Evolutionary conservation across 352 stramenopile genomes (phyloP), one percentile per base, ranked within the genome.

Genomic region (Phytophthora fragariaefolia): DNA sequence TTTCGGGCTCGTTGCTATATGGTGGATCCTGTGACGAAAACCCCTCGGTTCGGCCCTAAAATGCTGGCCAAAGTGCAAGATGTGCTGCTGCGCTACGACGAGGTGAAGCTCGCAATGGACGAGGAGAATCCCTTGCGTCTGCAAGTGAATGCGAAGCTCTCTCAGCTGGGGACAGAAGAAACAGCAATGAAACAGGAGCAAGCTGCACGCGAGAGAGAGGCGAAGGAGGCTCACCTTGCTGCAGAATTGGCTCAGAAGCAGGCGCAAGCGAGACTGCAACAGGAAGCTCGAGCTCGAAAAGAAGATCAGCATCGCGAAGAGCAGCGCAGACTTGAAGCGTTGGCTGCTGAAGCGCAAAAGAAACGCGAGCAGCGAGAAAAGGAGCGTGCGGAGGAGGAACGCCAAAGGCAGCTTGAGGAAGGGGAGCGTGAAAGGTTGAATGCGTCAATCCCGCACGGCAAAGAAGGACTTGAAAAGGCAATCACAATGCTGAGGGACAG

Each of bases 11-110:
- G 85, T 20, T 81, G 73, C 32, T 51, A 57, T 0, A 85, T 87
- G 73, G 66, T 92, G 30, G 87, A 96, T 40, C 85, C 85, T 1
- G 69, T 94, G 46, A 92, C 87, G 45, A 83, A 86, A 32, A 68
- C 82, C 23, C 83, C 85, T 42, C 82, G 87, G 7, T 93, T 93
- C 26, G 87, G 87, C 0, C 85, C 87, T 18, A 91, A 91, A 60
- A 96, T 91, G 76, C 64, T 90, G 63, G 66, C 71, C 7, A 89
- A 82, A 58, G 87, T 93, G 7, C 60, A 79, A 32, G 73, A 76
- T 30, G 55, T 96, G 66, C 66, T 93, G 53, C 42, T 48, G 48
- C 69, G 70, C 18, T 90, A 87, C 32, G 79, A 93, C 24, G 52
- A 48, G 3, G 42, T 90, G n/a, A 66, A 76, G 36, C 42, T 65